Conservation (phyloP, 192 early-diverging fungal species). For the Gorgonomyces haynaldii region DNA sequence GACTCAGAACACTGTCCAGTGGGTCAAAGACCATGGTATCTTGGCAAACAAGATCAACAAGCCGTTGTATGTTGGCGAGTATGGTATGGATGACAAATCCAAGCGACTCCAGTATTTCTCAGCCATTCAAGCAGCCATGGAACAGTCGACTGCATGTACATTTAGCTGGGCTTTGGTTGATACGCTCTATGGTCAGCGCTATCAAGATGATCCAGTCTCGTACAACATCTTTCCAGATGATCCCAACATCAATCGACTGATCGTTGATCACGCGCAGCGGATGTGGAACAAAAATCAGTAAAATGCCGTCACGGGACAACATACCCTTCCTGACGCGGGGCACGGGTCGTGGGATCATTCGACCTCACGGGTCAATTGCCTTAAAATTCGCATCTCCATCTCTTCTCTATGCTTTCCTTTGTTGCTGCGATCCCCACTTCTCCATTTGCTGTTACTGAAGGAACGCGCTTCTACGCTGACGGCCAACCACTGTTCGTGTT, state of each 20-base stretch:
- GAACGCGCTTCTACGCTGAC: conserved; percentile 21
- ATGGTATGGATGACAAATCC: conserved; percentile 10
- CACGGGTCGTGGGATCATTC: too few species aligned
- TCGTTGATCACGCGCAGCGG: too few species aligned
- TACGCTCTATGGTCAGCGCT: too few species aligned
- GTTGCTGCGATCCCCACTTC: conserved; percentile 28
- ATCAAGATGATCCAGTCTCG: too few species aligned
- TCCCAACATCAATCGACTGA: too few species aligned
- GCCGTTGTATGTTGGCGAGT: conserved; percentile 18
- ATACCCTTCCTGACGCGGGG: too few species aligned
- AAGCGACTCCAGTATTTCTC: conserved; percentile 1
- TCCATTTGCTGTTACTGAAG: conserved; percentile 29
- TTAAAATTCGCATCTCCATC: neutral
- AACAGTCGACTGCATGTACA: too few species aligned
- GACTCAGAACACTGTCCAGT: conserved; percentile 5
- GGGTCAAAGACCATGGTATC: conserved; percentile 13
- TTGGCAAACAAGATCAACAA: conserved; percentile 18
- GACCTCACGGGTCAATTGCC: too few species aligned
- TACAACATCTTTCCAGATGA: too few species aligned
- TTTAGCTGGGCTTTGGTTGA: too few species aligned
- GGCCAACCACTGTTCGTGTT: conserved; percentile 21
- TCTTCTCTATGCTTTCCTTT: conserved; percentile 8
- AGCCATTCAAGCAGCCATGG: neutral
- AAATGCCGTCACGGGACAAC: too few species aligned
- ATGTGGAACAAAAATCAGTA: too few species aligned